Base-by-base conservation (phyloP, 1,284 basidiomycete genomes). In the Agaricales sp. region DNA sequence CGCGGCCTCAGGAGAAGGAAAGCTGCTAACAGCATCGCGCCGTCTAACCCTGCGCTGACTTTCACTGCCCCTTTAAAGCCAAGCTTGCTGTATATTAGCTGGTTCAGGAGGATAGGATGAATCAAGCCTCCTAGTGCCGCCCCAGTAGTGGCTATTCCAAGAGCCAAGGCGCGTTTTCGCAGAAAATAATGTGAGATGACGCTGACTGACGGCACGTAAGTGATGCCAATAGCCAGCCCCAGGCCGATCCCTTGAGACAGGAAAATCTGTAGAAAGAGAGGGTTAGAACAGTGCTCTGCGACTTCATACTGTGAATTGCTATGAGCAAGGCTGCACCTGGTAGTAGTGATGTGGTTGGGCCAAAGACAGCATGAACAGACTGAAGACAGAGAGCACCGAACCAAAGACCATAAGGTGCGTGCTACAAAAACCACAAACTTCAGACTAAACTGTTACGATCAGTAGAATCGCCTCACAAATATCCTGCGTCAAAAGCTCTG, bases 221-320 rank as follows among this genome's bases (percentile, higher is more conserved):
- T 63, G 22, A 77, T 56, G 3, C 70, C 68, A 53, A 71, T 70
- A 6, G 69, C 74, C 19, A 76, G 57, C 3, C 75, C 75, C 59
- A 73, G 69, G n/a, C 74, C 74, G 19, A 78, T 59, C 13, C 64
- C 74, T 57, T 77, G 75, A 2, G 70, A 63, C 16, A 78, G 64
- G 56, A 77, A 77, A 35, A 75, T 66, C 72, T 75, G 20, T n/a
- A n/a, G n/a, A 45, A 24, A 13, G 18, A 8, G 20, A 43, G 20
- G 45, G 37, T 37, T 12, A 16, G 14, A 22, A 22, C 11, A 35
- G n/a, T n/a, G 8, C 8, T 35, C n/a, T 11, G 11, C n/a, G 11
- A 35, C n/a, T 8, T 35, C 21, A 14, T 2, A n/a, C 13, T 26
- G 38, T 24, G 22, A 22, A 6, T 13, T 2, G 51, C 57, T 49